Conservation (phyloP, 805 yeast species). For the Cephaloascus fragrans region DNA sequence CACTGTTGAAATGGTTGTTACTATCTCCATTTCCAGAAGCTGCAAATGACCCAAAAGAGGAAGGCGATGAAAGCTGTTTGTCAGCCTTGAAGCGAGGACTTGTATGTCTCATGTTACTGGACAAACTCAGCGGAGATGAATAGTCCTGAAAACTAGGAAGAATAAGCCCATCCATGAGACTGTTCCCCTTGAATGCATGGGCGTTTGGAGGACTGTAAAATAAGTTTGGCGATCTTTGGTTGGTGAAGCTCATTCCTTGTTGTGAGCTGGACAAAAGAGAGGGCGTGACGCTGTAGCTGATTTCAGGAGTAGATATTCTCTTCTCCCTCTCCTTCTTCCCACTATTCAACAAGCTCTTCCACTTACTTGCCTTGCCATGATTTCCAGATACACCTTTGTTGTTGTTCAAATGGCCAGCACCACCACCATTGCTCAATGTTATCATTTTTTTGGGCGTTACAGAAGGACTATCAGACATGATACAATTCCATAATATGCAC, state of each 20-base stretch:
- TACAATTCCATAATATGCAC: too few species aligned
- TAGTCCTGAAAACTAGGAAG: too few species aligned
- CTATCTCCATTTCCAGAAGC: too few species aligned
- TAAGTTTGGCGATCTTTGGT: not conserved
- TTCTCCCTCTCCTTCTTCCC: not conserved
- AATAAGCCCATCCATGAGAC: not conserved
- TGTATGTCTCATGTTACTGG: not conserved
- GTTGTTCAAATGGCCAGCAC: too few species aligned
- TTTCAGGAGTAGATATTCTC: not conserved
- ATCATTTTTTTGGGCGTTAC: not conserved
- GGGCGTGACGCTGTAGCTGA: not conserved
- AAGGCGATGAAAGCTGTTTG: not conserved
- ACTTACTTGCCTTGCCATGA: not conserved
- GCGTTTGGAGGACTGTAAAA: not conserved
- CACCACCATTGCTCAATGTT: too few species aligned
- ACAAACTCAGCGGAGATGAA: not conserved
- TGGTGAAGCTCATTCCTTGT: too few species aligned
- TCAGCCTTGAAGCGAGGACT: not conserved
- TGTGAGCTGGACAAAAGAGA: too few species aligned
- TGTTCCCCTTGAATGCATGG: too few species aligned
- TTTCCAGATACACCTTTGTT: not conserved
- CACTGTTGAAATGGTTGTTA: too few species aligned
- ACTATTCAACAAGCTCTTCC: not conserved
- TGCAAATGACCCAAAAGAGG: not conserved
- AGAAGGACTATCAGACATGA: not conserved